These are phyloP conservation scores for Mortierella sp. DNA, from an alignment of 371 early-diverging fungal species.

Conservation along the genomic window DNA sequence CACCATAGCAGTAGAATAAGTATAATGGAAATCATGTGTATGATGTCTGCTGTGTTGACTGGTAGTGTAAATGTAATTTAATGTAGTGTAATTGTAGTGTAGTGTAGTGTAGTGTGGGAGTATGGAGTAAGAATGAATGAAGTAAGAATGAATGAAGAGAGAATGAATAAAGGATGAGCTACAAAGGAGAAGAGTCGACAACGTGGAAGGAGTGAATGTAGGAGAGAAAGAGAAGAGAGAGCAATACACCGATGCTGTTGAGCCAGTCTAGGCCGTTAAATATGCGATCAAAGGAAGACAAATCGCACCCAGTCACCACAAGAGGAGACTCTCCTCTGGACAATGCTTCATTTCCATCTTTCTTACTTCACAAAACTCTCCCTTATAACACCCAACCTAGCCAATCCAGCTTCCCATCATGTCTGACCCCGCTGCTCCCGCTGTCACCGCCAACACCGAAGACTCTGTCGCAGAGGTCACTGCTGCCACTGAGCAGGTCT, in stretches of 20 bases:
- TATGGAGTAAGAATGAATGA: neutral
- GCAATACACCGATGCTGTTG: neutral
- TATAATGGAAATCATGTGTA: conserved; percentile 26
- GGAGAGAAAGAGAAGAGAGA: neutral
- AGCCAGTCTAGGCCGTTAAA: too few relatives aligned
- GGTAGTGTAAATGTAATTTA: neutral
- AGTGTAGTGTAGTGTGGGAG: too few relatives aligned
- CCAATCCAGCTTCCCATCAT: conserved; percentile 12
- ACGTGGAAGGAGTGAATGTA: neutral
- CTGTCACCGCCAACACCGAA: neutral
- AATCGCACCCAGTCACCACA: too few relatives aligned
- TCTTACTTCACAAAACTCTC: neutral
- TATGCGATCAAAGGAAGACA: too few relatives aligned
- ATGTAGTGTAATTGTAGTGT: neutral
- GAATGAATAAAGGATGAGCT: neutral
- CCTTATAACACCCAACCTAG: too few relatives aligned
- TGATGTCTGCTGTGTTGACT: too few relatives aligned
- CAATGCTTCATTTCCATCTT: neutral
- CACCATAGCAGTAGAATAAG: conserved; percentile 28
- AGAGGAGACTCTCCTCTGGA: too few relatives aligned
- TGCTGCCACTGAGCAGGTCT: conserved; percentile 16
- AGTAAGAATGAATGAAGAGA: neutral
- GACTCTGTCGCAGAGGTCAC: conserved; percentile 23
- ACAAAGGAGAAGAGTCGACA: neutral
- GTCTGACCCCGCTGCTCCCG: conserved; percentile 21